Conservation (phyloP, 495 filamentous ascomycete genomes). For the Talaromyces trachyspermus region DNA sequence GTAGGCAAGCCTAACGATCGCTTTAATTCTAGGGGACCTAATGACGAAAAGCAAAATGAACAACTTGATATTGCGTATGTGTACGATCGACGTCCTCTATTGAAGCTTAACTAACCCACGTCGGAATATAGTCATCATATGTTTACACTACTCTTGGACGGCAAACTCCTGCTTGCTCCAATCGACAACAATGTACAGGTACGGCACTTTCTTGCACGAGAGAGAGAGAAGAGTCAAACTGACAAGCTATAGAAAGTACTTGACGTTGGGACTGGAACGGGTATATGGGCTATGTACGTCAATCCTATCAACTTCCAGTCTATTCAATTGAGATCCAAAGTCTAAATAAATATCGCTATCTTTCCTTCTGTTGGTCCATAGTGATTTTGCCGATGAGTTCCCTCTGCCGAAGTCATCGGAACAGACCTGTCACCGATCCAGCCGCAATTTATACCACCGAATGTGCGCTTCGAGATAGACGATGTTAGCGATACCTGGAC, state of each 20-base stretch:
- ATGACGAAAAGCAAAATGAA: constrained; percentile 22
- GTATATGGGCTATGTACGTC: constrained; percentile 44
- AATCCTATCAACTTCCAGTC: constrained; percentile 11
- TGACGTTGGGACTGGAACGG: constrained; percentile 51
- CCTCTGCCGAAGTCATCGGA: constrained; percentile 32
- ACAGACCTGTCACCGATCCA: constrained; percentile 44
- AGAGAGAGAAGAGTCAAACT: constrained; percentile 1
- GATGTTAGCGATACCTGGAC: constrained; percentile 50
- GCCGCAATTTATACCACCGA: constrained; percentile 34
- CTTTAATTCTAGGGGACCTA: constrained; percentile 15
- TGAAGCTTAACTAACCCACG: neutral
- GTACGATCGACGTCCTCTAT: constrained; percentile 19
- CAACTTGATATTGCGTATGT: constrained; percentile 20
- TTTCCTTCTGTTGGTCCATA: neutral
- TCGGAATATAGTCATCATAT: constrained; percentile 34
- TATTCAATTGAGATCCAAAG: neutral
- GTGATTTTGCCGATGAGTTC: constrained; percentile 43
- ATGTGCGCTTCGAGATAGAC: constrained; percentile 50
- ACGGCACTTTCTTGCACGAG: neutral
- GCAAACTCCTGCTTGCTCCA: constrained; percentile 43
- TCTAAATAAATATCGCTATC: too few species aligned
- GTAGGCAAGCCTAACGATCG: neutral
- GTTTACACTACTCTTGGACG: constrained; percentile 43
- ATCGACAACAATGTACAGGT: constrained; percentile 26
- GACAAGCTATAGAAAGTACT: constrained; percentile 34